A percentile compares a stretch with the other conserved stretches of the same genome.
Conservation (phyloP, 2,329 filamentous ascomycete genomes). For the Clonostachys rosea region DNA sequence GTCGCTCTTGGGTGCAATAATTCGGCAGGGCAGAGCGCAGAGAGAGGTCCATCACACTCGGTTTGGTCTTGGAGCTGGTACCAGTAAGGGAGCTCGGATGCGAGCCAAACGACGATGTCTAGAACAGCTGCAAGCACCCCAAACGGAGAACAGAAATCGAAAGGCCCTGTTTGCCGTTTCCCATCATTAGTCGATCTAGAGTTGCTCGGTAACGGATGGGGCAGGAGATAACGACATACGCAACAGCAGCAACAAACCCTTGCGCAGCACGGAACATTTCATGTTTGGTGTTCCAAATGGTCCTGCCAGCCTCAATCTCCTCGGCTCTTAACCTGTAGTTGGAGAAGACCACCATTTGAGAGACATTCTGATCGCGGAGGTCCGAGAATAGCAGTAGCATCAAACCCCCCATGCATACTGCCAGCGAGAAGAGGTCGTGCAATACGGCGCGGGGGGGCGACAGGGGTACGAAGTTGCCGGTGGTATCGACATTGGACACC, state of each 20-base stretch:
- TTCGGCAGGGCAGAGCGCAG: too few relatives aligned
- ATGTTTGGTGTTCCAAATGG: conserved; percentile 1
- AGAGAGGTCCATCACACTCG: too few relatives aligned
- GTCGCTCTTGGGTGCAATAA: too few relatives aligned
- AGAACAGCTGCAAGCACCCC: conserved; percentile 1
- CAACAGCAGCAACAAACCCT: conserved; percentile 6
- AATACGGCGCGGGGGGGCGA: conserved; percentile 17
- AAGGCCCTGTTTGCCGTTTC: not conserved
- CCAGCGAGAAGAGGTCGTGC: conserved; percentile 24
- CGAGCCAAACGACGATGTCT: not conserved
- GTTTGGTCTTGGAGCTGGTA: not conserved
- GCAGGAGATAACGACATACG: conserved; percentile 11
- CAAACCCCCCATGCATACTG: conserved; percentile 23
- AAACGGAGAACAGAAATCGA: conserved; percentile 17
- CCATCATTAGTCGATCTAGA: conserved; percentile 8
- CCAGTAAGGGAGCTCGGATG: not conserved
- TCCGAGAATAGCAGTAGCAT: conserved; percentile 24
- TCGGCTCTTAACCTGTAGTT: too few relatives aligned
- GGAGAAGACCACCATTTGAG: not conserved
- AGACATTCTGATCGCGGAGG: not conserved
- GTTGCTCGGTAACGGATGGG: not conserved
- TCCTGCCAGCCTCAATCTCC: not conserved
- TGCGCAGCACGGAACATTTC: conserved; percentile 2
- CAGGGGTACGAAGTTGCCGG: conserved; percentile 15
- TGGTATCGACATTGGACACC: conserved; percentile 16